These are phyloP conservation scores for Geranomyces michiganensis DNA, from an alignment of 192 early-diverging fungal species.

Conservation along the genomic window DNA sequence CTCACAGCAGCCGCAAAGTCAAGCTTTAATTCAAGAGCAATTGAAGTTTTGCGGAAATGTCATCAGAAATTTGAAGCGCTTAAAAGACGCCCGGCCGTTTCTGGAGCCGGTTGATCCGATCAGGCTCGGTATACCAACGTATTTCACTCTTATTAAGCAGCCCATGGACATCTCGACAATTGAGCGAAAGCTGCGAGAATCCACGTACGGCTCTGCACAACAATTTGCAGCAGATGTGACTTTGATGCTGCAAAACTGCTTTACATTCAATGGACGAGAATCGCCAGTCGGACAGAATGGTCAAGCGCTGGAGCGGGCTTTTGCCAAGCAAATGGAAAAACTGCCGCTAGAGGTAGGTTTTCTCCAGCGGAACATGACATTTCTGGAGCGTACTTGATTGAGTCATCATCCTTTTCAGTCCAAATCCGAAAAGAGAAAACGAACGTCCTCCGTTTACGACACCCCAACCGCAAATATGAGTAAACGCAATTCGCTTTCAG, in stretches of 20 bases:
- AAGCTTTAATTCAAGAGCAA: constrained; percentile 59
- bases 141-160: constrained; percentile 68
- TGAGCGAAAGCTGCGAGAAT: constrained; percentile 64
- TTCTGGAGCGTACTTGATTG: no score
- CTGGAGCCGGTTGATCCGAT: constrained; percentile 78
- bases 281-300: constrained; percentile 43
- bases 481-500: not conserved
- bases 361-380: no score
- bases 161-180: constrained; percentile 88
- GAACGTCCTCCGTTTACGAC: constrained; percentile 14
- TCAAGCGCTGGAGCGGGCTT: constrained; percentile 38
- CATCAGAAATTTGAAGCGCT: constrained; percentile 72
- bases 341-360: constrained; percentile 33
- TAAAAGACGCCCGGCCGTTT: constrained; percentile 86
- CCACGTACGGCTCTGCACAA: constrained; percentile 58
- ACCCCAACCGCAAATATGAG: not conserved
- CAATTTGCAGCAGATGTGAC: constrained; percentile 46
- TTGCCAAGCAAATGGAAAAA: constrained; percentile 49
- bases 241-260: constrained; percentile 60
- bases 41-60: constrained; percentile 80
- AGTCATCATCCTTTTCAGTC: not conserved
- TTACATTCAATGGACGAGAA: constrained; percentile 52
- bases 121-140: constrained; percentile 65
- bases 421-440: constrained; percentile 23
- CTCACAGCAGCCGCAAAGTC: not conserved